Base-by-base conservation (phyloP, 352 stramenopile genomes). In the Pythium sp. region DNA sequence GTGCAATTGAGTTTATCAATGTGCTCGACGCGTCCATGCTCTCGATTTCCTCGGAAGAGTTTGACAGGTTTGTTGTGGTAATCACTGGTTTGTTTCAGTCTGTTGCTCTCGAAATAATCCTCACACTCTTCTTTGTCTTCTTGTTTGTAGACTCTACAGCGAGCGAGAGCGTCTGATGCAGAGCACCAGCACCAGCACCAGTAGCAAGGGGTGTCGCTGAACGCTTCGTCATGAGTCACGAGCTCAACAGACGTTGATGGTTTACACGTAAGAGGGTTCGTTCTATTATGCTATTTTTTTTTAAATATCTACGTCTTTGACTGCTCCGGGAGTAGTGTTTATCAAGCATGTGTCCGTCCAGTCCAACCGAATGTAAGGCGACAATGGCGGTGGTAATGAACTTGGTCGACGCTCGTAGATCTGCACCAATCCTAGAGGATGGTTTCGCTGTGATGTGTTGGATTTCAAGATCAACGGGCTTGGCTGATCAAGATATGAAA, bases 1-100 rank as follows among this genome's bases (percentile, higher is more conserved):
- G 89, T 47, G 92, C 92, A 0, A 81, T 97, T 63, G 91, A 97
- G 65, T 98, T 98, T 70, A 90, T 98, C 51, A 84, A 77, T 60
- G 90, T 96, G 34, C 82, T 95, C 34, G 89, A 96, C 46, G 78
- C 73, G 3, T 90, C 82, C 22, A 94, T 95, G 81, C 67, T 98
- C 18, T 92, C 84, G 1, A 89, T 98, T 30, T 78, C 85, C 1
- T 68, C 77, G 5, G 79, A 94, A 20, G 87, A 94, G 22, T 98
- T 98, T 60, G 70, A 90, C 71, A 72, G 78, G 82, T 92, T 75
- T 41, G 71, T 36, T 18, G 36, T 41, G 49, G 26, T 55, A 2
- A 56, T 64, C 20, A 47, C 1, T 34, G 5, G 30, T n/a, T n/a
- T 12, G 8, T 1, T 15, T 8, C 11, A 14, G 51, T n/a, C 62